Percentiles rank a stretch among this genome's conserved stretches.
phyloP scores from a whole-genome alignment of 1,284 basidiomycete genomes.

The Apiotrichum mycotoxinovorans region DNA sequence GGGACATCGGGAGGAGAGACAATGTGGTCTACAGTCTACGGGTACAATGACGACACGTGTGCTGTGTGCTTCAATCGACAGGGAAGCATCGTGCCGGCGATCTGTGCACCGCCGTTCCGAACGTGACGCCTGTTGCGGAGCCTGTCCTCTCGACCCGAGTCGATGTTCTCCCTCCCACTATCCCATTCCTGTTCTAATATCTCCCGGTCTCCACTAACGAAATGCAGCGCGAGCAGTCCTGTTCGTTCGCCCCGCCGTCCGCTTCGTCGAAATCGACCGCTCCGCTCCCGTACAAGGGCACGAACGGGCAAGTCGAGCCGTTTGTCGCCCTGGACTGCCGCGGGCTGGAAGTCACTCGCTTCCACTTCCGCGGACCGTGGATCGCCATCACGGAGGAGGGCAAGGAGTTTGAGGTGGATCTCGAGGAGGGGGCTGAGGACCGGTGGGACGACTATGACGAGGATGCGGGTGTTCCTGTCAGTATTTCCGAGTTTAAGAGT shows the following conservation, averaged over 20 bases:
- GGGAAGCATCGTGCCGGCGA: too few relatives aligned
- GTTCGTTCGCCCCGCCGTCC: slow-evolving; percentile 39
- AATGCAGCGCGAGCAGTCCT: slow-evolving; percentile 49
- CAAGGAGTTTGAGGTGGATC: slow-evolving; percentile 43
- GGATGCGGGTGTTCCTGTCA: slow-evolving; percentile 35
- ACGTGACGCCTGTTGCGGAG: too few relatives aligned
- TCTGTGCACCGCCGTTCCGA: too few relatives aligned
- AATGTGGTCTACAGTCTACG: too few relatives aligned
- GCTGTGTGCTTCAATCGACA: too few relatives aligned
- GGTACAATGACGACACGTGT: too few relatives aligned
- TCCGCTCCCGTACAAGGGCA: slow-evolving; percentile 35
- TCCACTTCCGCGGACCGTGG: slow-evolving; percentile 43
- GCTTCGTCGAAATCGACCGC: slow-evolving; percentile 33
- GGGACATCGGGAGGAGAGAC: too few relatives aligned
- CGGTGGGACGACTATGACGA: slow-evolving; percentile 52
- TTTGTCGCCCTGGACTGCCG: slow-evolving; percentile 49
- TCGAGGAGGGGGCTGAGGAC: slow-evolving; percentile 43
- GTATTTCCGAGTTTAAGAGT: slow-evolving; percentile 39
- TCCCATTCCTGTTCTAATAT: too few relatives aligned
- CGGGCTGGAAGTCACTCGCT: slow-evolving; percentile 47
- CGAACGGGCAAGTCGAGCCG: slow-evolving; percentile 27
- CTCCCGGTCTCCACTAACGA: too few relatives aligned
- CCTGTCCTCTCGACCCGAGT: too few relatives aligned
- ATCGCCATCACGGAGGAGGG: slow-evolving; percentile 28
- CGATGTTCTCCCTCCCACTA: too few relatives aligned